phyloP scores from a whole-genome alignment of 148 eudicot genomes.

The Tetragonia tetragonoides region DNA sequence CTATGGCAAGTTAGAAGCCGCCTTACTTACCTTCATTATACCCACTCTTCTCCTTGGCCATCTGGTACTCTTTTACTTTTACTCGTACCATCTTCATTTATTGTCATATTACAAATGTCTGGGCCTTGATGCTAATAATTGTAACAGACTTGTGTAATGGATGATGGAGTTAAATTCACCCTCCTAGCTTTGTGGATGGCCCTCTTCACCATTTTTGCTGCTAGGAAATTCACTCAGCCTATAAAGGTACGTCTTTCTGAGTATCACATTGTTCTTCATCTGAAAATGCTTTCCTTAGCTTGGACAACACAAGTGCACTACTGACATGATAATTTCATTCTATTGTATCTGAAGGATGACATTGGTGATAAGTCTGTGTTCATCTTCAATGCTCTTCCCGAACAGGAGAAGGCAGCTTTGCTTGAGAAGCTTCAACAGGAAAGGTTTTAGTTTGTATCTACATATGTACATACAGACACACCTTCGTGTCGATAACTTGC shows the following conservation, averaged over 20 bases:
- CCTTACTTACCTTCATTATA: conserved; percentile 70
- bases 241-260: conserved; percentile 54
- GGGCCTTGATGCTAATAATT: conserved; percentile 10
- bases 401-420: conserved; percentile 68
- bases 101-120: not conserved
- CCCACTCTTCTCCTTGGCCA: conserved; percentile 84
- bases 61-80: conserved; percentile 66
- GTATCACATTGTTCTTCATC: not conserved
- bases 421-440: conserved; percentile 53
- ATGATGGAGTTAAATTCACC: conserved; percentile 59
- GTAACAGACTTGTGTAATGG: conserved; percentile 71
- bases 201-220: conserved; percentile 74
- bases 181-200: conserved; percentile 82
- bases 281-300: too few species aligned
- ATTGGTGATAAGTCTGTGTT: conserved; percentile 97
- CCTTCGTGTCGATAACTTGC: too few species aligned
- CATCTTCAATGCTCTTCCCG: conserved; percentile 70
- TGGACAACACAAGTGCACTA: not conserved
- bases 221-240: conserved; percentile 89
- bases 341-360: conserved; percentile 60
- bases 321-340: not conserved
- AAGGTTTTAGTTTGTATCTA: conserved; percentile 21
- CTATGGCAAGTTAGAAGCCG: conserved; percentile 97
- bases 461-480: too few species aligned
- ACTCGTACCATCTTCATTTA: too few species aligned